Evolutionary conservation across 441 rosid species (phyloP).

Genomic region (Mallotus japonicus): DNA sequence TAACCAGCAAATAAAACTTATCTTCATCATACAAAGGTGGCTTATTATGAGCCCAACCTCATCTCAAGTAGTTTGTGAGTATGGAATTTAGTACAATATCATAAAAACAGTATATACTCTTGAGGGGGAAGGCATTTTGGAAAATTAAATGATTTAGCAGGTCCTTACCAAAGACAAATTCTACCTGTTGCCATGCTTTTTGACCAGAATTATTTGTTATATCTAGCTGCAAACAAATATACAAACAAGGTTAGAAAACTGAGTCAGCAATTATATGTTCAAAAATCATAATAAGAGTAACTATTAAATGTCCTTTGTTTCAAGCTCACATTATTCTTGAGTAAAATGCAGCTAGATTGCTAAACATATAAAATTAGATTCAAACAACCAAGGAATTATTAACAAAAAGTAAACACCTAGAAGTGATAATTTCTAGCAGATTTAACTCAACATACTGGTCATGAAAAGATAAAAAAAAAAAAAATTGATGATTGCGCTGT

Average conservation of each 20-base stretch:
- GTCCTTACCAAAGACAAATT: slow-evolving; percentile 86
- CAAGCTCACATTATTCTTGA: neutral
- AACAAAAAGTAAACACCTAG: slow-evolving; percentile 8
- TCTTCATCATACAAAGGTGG: neutral
- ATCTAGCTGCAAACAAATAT: slow-evolving; percentile 72
- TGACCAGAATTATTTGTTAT: slow-evolving; percentile 83
- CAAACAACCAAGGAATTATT: slow-evolving; percentile 7
- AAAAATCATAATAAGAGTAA: neutral
- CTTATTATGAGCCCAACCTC: neutral
- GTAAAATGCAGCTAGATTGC: neutral
- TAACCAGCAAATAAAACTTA: neutral
- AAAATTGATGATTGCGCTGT: neutral
- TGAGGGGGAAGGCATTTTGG: neutral
- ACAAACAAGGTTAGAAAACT: slow-evolving; percentile 15
- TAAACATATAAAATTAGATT: neutral
- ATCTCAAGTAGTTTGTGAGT: neutral
- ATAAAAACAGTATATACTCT: neutral
- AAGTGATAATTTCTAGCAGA: neutral
- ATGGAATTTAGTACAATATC: neutral
- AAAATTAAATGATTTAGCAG: slow-evolving; percentile 16
- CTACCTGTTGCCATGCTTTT: slow-evolving; percentile 82
- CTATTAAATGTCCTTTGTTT: neutral
- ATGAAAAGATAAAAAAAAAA: slow-evolving; percentile 5
- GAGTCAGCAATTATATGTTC: slow-evolving; percentile 5
- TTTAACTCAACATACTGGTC: slow-evolving; percentile 18